Evolutionary conservation across 1,284 basidiomycete species (phyloP), one percentile per base, ranked within the genome.

Genomic region (Cerioporus squamosus): DNA sequence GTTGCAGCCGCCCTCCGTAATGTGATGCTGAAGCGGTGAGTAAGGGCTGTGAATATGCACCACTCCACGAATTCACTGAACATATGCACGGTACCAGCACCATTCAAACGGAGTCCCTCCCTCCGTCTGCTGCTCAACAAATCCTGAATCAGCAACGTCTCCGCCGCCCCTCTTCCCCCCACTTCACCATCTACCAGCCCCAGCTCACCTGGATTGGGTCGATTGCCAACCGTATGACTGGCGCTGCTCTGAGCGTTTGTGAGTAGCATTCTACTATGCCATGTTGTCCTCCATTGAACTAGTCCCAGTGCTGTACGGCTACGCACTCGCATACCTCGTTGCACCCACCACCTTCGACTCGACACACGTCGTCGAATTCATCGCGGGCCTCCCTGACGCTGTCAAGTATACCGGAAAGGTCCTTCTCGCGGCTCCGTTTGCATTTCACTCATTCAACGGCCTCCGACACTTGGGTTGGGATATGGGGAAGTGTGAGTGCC

Each of bases 171-270:
- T 90, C 83, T 57, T 93, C 90, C 68, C 97, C 97, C 22, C 95
- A 98, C 75, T 91, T 96, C 69, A 93, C 93, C 49, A 98, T 98
- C 76, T 99, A 98, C 80, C 93, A 97, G 75, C 95, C 94, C 20
- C 96, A 98, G 75, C 76, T 95, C 46, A 98, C 97, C 44, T 97
- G 93, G 94, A 39, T 90, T 56, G 82, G 77, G 3, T 97, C 95
- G 15, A 95, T 97, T 69, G 83, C 83, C 31, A 90, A 98, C 79
- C 91, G 97, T 74, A 76, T 86, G 47, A 93, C 95, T 6, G 97
- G 97, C 59, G 83, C 77, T 23, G 93, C 81, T 10, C 81, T 99
- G 53, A 90, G 89, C 61, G 86, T 82, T 60, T 80, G 92, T 94
- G 70, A 70, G 92, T 87, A 57, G 44, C 17, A 14, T 47, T 43